Percentiles rank a stretch among this genome's conserved stretches.
These are phyloP conservation scores for Styphnolobium japonicum DNA, from an alignment of 306 rosid species.

Conservation along the genomic window DNA sequence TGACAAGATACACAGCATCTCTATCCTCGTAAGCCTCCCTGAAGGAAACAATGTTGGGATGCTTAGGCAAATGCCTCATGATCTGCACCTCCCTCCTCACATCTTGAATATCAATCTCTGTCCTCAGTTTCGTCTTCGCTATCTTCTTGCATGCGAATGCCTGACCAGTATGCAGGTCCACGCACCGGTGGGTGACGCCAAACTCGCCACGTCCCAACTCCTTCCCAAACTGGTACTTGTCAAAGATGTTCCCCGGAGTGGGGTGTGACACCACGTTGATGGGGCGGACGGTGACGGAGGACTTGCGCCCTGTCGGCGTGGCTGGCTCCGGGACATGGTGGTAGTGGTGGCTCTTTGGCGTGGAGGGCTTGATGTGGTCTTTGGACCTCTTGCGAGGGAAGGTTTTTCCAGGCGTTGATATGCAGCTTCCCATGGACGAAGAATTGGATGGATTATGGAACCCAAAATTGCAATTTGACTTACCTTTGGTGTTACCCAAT, in stretches of 20 bases:
- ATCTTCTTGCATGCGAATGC: conserved; percentile 73
- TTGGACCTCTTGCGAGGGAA: conserved; percentile 22
- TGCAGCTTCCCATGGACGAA: conserved; percentile 93
- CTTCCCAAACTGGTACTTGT: conserved; percentile 56
- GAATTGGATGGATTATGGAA: too few species aligned
- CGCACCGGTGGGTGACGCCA: conserved; percentile 65
- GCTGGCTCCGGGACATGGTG: not conserved
- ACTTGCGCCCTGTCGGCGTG: not conserved
- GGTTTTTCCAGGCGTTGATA: conserved; percentile 46
- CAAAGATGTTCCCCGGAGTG: conserved; percentile 41
- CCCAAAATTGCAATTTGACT: too few species aligned
- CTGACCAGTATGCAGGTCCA: conserved; percentile 39
- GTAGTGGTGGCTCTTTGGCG: not conserved
- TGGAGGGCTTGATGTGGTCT: not conserved
- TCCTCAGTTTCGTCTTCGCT: conserved; percentile 66
- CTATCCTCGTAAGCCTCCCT: conserved; percentile 81
- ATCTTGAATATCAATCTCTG: conserved; percentile 79
- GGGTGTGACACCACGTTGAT: conserved; percentile 46
- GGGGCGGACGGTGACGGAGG: conserved; percentile 10
- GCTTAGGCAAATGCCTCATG: conserved; percentile 75
- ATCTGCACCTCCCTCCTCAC: conserved; percentile 87
- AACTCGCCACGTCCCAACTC: conserved; percentile 89
- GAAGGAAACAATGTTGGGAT: conserved; percentile 74
- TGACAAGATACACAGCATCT: conserved; percentile 82
- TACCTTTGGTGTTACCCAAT: conserved; percentile 7